Evolutionary conservation across 2,329 filamentous ascomycete genomes (phyloP).

Genomic region (Colletotrichum sp.): DNA sequence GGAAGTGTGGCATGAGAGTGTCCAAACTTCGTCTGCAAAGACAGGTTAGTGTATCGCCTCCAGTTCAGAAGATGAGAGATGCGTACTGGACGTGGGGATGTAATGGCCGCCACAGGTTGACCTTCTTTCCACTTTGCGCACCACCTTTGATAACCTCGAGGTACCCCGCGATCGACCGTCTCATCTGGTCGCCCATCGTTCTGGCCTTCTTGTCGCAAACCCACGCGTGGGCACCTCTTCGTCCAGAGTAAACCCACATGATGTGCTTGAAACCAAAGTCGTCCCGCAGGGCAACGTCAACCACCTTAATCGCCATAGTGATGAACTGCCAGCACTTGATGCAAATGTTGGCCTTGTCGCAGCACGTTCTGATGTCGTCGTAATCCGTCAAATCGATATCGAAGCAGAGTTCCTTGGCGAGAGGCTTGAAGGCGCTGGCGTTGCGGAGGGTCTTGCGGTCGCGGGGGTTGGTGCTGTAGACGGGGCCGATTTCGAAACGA

Average conservation of each 20-base stretch:
- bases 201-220: constrained; percentile 91
- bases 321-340: constrained; percentile 96
- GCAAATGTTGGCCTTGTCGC: constrained; percentile 91
- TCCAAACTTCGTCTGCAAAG: constrained; percentile 75
- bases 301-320: constrained; percentile 95
- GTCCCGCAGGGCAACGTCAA: constrained; percentile 84
- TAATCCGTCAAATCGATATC: constrained; percentile 99
- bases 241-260: constrained; percentile 97
- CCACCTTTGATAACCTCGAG: constrained; percentile 90
- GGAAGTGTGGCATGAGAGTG: constrained; percentile 83
- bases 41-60: constrained; percentile 16
- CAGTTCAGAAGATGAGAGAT: background rate
- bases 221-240: constrained; percentile 97
- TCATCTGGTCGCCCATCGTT: constrained; percentile 82
- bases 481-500: constrained; percentile 98
- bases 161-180: constrained; percentile 85
- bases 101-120: constrained; percentile 81
- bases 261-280: constrained; percentile 98
- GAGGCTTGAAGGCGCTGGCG: constrained; percentile 79
- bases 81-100: constrained; percentile 84
- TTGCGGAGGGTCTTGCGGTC: constrained; percentile 89
- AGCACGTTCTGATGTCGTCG: constrained; percentile 95
- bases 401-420: constrained; percentile 95
- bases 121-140: constrained; percentile 82
- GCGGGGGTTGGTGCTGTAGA: constrained; percentile 91